These are phyloP conservation scores for Metschnikowia reukaufii DNA, from an alignment of 805 yeast genomes.

Conservation along the genomic window DNA sequence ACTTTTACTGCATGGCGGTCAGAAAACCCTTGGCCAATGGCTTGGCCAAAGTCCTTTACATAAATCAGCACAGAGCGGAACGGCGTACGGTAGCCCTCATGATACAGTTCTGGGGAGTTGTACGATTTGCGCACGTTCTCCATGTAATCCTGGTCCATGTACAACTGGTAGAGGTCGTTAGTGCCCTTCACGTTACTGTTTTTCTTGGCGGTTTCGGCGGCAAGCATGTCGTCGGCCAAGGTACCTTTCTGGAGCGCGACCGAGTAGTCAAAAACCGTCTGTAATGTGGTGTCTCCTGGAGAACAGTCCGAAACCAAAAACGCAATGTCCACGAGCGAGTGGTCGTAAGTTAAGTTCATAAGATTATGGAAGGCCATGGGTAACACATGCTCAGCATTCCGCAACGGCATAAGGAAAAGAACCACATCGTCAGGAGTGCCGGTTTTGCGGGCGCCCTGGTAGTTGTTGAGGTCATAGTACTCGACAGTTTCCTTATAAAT, in stretches of 20 bases:
- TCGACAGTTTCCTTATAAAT: constrained; percentile 51
- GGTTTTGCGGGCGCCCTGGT: constrained; percentile 41
- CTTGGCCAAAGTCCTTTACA: constrained; percentile 81
- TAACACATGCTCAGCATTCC: constrained; percentile 75
- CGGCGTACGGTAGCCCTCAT: constrained; percentile 59
- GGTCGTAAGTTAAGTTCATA: constrained; percentile 86
- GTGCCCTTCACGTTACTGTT: constrained; percentile 49
- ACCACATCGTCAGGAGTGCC: constrained; percentile 52
- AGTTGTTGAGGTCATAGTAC: constrained; percentile 60
- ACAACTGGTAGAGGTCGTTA: constrained; percentile 61
- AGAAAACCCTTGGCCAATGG: constrained; percentile 79
- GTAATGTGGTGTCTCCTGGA: constrained; percentile 62
- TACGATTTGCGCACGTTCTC: constrained; percentile 58
- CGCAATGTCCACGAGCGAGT: constrained; percentile 73
- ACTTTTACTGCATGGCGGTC: constrained; percentile 84
- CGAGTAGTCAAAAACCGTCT: constrained; percentile 62
- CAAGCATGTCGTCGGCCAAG: constrained; percentile 47
- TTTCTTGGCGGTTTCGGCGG: constrained; percentile 36
- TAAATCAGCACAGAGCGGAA: constrained; percentile 79
- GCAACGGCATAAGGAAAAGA: constrained; percentile 68
- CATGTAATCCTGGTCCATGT: constrained; percentile 66
- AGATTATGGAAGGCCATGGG: constrained; percentile 82
- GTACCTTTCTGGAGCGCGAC: constrained; percentile 72
- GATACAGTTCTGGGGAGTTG: constrained; percentile 57
- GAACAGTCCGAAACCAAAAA: constrained; percentile 81